Conservation (phyloP, 495 filamentous ascomycete species). For the Glutinoglossum americanum region DNA sequence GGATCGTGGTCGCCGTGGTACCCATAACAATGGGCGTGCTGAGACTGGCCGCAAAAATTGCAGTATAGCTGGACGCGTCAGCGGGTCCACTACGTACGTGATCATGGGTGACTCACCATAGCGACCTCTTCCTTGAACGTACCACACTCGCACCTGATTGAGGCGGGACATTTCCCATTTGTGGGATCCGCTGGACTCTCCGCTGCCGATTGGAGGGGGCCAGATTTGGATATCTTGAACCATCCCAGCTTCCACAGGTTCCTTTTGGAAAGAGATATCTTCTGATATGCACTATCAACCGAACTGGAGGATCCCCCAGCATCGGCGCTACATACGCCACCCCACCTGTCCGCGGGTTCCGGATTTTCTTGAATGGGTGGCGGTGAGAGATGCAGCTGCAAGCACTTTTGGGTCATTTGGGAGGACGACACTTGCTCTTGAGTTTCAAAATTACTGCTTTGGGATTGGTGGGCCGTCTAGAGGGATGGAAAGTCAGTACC, state of each 20-base stretch:
- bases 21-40: constrained; percentile 15
- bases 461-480: background rate
- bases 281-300: background rate
- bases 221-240: background rate
- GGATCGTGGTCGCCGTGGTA: constrained; percentile 9
- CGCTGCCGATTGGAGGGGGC: background rate
- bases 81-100: constrained; percentile 9
- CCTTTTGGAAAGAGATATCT: background rate
- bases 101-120: background rate
- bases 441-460: background rate
- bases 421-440: background rate
- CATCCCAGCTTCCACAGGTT: background rate
- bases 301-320: background rate
- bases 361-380: background rate
- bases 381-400: background rate
- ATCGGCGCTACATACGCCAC: background rate
- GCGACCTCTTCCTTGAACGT: background rate
- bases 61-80: constrained; percentile 10
- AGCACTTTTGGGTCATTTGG: background rate
- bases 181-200: background rate
- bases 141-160: constrained; percentile 1
- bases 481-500: background rate
- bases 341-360: background rate
- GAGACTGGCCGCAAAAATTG: constrained; percentile 13
- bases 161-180: background rate